Evolutionary conservation across 1,284 basidiomycete species (phyloP).

Genomic region (Melampsora americana): DNA sequence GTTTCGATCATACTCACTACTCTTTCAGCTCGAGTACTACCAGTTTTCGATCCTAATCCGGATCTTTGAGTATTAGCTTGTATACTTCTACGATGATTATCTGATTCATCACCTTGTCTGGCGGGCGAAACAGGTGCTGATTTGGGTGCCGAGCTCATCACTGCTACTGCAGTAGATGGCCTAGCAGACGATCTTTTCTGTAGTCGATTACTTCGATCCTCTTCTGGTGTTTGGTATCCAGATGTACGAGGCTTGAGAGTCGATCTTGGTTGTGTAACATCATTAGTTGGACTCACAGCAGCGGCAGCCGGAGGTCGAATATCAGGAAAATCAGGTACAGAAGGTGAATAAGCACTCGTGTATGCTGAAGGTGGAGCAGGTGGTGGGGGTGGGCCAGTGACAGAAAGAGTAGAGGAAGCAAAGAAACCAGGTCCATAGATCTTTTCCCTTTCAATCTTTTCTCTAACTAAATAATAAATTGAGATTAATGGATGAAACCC

Average conservation of each 20-base stretch:
- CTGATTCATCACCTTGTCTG: background rate
- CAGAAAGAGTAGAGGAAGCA: slow-evolving; percentile 76
- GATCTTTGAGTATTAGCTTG: slow-evolving; percentile 1
- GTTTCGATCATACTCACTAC: slow-evolving; percentile 50
- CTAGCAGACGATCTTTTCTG: slow-evolving; percentile 43
- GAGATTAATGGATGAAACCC: slow-evolving; percentile 93
- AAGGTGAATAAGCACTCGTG: slow-evolving; percentile 25
- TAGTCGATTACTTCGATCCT: slow-evolving; percentile 8
- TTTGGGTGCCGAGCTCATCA: slow-evolving; percentile 13
- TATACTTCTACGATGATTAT: background rate
- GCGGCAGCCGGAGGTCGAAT: background rate
- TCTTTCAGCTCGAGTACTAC: slow-evolving; percentile 62
- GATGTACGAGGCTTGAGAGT: slow-evolving; percentile 21
- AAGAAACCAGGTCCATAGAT: slow-evolving; percentile 92
- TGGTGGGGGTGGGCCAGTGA: slow-evolving; percentile 52
- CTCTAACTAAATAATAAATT: slow-evolving; percentile 91
- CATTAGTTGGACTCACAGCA: background rate
- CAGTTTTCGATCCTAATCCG: background rate
- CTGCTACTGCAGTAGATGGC: slow-evolving; percentile 23
- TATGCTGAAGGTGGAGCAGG: slow-evolving; percentile 50
- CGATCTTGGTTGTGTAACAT: background rate
- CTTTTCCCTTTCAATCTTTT: slow-evolving; percentile 88
- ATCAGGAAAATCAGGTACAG: slow-evolving; percentile 14
- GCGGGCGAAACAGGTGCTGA: slow-evolving; percentile 22
- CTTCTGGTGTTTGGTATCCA: slow-evolving; percentile 21